phyloP scores from a whole-genome alignment of 1,284 basidiomycete genomes.

The Ustilago bromivora region DNA sequence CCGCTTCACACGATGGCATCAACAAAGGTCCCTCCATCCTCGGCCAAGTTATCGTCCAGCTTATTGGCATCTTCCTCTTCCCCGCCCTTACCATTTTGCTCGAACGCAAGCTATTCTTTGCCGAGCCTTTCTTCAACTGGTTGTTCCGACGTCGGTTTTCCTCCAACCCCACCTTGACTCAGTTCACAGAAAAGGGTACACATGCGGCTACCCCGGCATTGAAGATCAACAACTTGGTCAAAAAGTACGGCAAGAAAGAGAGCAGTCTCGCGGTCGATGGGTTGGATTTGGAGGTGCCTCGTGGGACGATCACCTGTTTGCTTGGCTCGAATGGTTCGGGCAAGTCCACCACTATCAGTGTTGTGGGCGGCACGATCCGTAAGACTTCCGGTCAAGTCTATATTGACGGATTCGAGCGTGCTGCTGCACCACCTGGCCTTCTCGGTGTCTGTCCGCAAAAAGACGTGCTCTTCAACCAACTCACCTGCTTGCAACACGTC shows the following conservation, averaged over 20 bases:
- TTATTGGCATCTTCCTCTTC: constrained; percentile 78
- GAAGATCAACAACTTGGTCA: constrained; percentile 34
- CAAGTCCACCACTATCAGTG: constrained; percentile 80
- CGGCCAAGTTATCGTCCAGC: constrained; percentile 70
- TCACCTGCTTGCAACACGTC: constrained; percentile 80
- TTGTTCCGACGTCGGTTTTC: constrained; percentile 44
- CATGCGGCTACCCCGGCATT: constrained; percentile 29
- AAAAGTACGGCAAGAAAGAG: constrained; percentile 48
- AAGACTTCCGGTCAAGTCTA: constrained; percentile 75
- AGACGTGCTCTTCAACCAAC: constrained; percentile 82
- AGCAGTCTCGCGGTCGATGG: constrained; percentile 70
- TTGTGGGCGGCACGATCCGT: constrained; percentile 77
- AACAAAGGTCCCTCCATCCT: constrained; percentile 74
- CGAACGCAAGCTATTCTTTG: constrained; percentile 77
- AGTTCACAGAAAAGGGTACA: constrained; percentile 18
- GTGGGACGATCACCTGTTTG: constrained; percentile 79
- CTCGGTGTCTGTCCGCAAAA: constrained; percentile 84
- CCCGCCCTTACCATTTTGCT: constrained; percentile 76
- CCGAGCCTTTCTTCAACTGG: constrained; percentile 71
- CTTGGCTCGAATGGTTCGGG: constrained; percentile 78
- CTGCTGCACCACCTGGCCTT: constrained; percentile 73
- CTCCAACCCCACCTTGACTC: background rate
- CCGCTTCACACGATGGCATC: constrained; percentile 69
- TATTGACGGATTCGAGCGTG: constrained; percentile 72
- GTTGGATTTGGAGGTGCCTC: constrained; percentile 76